Base-by-base conservation (phyloP, 2,329 filamentous ascomycete genomes). In the Neocatenulostroma microsporum region DNA sequence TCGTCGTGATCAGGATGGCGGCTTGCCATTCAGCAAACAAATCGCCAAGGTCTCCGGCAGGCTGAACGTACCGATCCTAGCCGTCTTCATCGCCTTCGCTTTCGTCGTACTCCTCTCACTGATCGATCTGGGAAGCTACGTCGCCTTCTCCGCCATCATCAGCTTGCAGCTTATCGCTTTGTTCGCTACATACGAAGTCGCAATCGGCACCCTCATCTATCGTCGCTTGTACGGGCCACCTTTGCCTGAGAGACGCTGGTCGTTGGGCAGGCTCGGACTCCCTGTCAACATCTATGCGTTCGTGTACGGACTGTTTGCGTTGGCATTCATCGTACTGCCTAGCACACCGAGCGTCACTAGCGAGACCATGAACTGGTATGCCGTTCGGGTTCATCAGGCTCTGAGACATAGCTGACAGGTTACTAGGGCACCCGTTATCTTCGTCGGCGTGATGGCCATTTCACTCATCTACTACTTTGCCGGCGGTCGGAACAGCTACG, bases 91-190 rank as follows among this genome's bases (percentile, higher is more conserved):
- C 18, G 54, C 57, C 5, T 52, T 54, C 9, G 31, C 44, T 17
- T 44, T 56, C 40, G 49, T 48, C 11, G 45, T 54, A 13, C 34
- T 62, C 11, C 52, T 63, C 17, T 50, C 51, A 14, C 46, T 61
- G 25, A 58, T 63, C 44, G 49, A 56, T 13, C 49, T 63, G 19
- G 59, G 60, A 7, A 60, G 56, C 14, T 50, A 49, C 2, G 44
- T 52, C 12, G 57, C 57, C 9, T 58, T 61, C 39, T 32, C 39
- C 32, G 41, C 29, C 10, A 31, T 31, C 15, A 17, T 31, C 13
- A 31, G 29, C 17, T 15, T 31, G 29, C 29, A 31, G 29, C 15
- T 31, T 13, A 31, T 31, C 20, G 29, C 10, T 10, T 13, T 31
- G 8, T 31, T 31, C 18, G 8, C 13, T 9, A 31, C 29, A 9